A percentile compares a stretch with the other conserved stretches of the same genome.
Evolutionary conservation across 164 flowering plant species (phyloP).

Genomic region (Vitis labrusca): DNA sequence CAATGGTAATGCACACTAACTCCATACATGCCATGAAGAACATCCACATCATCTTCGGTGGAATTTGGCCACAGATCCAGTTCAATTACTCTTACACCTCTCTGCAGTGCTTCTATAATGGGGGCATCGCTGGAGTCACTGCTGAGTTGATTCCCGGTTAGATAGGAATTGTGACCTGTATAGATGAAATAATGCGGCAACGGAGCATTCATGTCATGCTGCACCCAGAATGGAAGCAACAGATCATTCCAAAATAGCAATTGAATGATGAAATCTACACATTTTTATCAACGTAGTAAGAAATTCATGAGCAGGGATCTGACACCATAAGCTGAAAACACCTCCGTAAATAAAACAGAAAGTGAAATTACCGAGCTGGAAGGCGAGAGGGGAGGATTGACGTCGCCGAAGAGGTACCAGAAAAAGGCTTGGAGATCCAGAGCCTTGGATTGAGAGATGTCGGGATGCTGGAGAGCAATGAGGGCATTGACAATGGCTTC

Average conservation of each 20-base stretch:
- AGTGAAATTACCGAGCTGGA: conserved; percentile 17
- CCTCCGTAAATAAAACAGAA: not conserved
- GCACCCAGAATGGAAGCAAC: conserved; percentile 26
- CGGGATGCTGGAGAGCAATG: conserved; percentile 14
- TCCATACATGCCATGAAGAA: conserved; percentile 55
- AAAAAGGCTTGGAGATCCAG: conserved; percentile 39
- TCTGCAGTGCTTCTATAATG: conserved; percentile 39
- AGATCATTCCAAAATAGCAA: not conserved
- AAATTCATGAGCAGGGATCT: too few species aligned
- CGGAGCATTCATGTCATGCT: conserved; percentile 58
- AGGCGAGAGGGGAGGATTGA: conserved; percentile 36
- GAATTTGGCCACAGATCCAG: conserved; percentile 63
- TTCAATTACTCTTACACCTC: conserved; percentile 60
- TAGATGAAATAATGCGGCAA: conserved; percentile 32
- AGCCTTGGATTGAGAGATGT: conserved; percentile 24
- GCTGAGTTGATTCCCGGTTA: conserved; percentile 57
- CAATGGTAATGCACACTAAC: not conserved
- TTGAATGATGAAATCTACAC: too few species aligned
- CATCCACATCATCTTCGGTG: conserved; percentile 32
- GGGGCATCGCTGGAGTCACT: conserved; percentile 58
- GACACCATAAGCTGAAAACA: not conserved
- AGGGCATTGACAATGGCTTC: conserved; percentile 12
- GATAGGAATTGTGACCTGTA: conserved; percentile 45
- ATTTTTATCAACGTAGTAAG: too few species aligned
- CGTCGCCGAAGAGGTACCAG: conserved; percentile 32